Conservation (phyloP, 2,329 filamentous ascomycete species). For the Paraphaeosphaeria minitans region DNA sequence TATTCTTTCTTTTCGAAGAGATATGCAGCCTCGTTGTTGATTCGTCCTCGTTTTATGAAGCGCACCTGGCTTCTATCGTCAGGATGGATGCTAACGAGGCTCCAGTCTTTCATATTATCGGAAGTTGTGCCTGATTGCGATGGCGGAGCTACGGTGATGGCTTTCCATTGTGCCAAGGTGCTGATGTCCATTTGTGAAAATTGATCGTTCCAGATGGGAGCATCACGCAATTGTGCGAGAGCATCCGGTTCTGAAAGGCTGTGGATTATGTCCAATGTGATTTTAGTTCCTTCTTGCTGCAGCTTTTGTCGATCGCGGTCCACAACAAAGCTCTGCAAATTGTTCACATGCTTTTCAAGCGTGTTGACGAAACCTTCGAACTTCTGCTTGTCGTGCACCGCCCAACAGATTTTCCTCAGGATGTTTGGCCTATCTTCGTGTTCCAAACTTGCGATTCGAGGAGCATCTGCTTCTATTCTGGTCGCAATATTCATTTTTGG, state of each 20-base stretch:
- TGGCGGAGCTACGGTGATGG: neutral
- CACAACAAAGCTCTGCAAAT: neutral
- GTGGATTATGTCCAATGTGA: conserved; percentile 4
- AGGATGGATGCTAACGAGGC: neutral
- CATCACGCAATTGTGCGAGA: neutral
- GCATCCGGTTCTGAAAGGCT: conserved; percentile 1
- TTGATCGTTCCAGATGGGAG: neutral
- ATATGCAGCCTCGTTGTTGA: conserved; percentile 6
- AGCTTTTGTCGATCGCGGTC: neutral
- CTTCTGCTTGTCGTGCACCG: conserved; percentile 10
- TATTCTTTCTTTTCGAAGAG: conserved; percentile 20
- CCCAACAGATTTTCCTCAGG: conserved; percentile 6
- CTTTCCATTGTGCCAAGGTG: conserved; percentile 7
- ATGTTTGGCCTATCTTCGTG: neutral
- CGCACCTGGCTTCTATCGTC: neutral
- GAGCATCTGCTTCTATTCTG: neutral
- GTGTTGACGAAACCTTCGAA: conserved; percentile 8
- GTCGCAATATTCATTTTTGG: neutral
- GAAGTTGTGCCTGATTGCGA: neutral
- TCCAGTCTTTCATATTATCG: conserved; percentile 1
- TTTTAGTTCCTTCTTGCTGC: conserved; percentile 4
- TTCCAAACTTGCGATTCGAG: neutral
- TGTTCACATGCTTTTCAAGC: conserved; percentile 5
- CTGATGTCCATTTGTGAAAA: conserved; percentile 4
- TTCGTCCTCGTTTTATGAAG: neutral